phyloP scores from a whole-genome alignment of 2,329 filamentous ascomycete species.

The Diaporthe amygdali region DNA sequence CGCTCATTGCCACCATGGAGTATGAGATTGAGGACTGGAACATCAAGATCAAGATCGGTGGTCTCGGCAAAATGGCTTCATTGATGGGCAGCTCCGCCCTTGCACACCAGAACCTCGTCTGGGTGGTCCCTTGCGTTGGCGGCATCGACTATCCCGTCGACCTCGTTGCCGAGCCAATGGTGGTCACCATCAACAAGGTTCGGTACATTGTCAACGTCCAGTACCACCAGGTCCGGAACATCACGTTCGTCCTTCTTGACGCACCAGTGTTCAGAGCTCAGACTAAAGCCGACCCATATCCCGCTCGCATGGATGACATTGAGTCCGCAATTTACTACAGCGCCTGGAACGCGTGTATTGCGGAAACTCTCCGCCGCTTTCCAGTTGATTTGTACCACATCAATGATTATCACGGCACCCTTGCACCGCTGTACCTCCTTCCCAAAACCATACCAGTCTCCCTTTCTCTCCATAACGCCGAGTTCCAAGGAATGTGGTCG shows the following conservation, averaged over 20 bases:
- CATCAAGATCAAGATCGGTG: slow-evolving; percentile 75
- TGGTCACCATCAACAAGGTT: slow-evolving; percentile 64
- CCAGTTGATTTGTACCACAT: slow-evolving; percentile 43
- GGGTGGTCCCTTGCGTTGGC: slow-evolving; percentile 67
- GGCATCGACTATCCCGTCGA: slow-evolving; percentile 69
- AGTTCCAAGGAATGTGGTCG: slow-evolving; percentile 72
- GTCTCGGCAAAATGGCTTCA: slow-evolving; percentile 73
- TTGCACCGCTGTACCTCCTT: slow-evolving; percentile 67
- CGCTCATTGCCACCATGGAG: slow-evolving; percentile 48
- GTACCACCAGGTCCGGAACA: slow-evolving; percentile 67
- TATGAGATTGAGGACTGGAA: slow-evolving; percentile 74
- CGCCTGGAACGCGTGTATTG: slow-evolving; percentile 72
- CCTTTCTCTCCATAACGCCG: slow-evolving; percentile 69
- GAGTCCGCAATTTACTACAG: slow-evolving; percentile 72
- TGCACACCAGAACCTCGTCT: slow-evolving; percentile 68
- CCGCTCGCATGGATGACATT: slow-evolving; percentile 69
- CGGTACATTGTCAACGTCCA: slow-evolving; percentile 67
- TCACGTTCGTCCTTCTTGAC: slow-evolving; percentile 72
- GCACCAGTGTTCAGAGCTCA: slow-evolving; percentile 71
- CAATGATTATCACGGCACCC: slow-evolving; percentile 43
- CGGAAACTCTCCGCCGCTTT: slow-evolving; percentile 63
- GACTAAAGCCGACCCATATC: slow-evolving; percentile 64
- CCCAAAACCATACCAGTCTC: slow-evolving; percentile 65
- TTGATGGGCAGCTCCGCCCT: slow-evolving; percentile 68
- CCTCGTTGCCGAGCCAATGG: slow-evolving; percentile 63